phyloP scores from a whole-genome alignment of 805 yeast genomes.

The Isabelozyma rhagii region DNA sequence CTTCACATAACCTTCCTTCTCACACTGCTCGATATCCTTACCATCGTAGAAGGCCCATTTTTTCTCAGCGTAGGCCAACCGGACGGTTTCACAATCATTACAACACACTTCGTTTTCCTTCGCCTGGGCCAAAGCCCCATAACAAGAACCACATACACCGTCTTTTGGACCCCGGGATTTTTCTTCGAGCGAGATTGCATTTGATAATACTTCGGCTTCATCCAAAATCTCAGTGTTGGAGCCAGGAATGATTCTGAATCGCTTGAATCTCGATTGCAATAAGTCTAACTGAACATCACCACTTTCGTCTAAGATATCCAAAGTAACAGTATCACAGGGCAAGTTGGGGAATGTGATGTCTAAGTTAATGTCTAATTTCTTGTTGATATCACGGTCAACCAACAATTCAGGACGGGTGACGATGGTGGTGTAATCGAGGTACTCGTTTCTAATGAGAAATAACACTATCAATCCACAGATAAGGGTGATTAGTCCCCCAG shows the following conservation, averaged over 20 bases:
- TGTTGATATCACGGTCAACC: slow-evolving; percentile 79
- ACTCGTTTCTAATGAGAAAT: slow-evolving; percentile 68
- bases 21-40: slow-evolving; percentile 83
- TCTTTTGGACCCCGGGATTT: slow-evolving; percentile 30
- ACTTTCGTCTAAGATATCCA: slow-evolving; percentile 85
- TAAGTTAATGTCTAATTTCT: slow-evolving; percentile 70
- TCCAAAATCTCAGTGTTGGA: slow-evolving; percentile 24
- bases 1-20: slow-evolving; percentile 78
- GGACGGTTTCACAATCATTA: slow-evolving; percentile 79
- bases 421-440: slow-evolving; percentile 66
- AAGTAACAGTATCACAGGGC: slow-evolving; percentile 78
- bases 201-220: slow-evolving; percentile 19
- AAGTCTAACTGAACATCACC: slow-evolving; percentile 83
- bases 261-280: slow-evolving; percentile 64
- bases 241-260: slow-evolving; percentile 55
- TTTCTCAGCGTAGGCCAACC: slow-evolving; percentile 67
- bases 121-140: slow-evolving; percentile 71
- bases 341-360: slow-evolving; percentile 81
- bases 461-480: slow-evolving; percentile 60
- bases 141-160: slow-evolving; percentile 53
- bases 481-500: slow-evolving; percentile 88
- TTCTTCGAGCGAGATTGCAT: slow-evolving; percentile 22
- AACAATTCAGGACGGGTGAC: slow-evolving; percentile 78
- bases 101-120: slow-evolving; percentile 59
- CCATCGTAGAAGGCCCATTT: slow-evolving; percentile 95